A percentile compares a stretch with the other conserved stretches of the same genome.
Evolutionary conservation across 768 basidiomycete genomes (phyloP).

Genomic region (Tubosaeta sp.): DNA sequence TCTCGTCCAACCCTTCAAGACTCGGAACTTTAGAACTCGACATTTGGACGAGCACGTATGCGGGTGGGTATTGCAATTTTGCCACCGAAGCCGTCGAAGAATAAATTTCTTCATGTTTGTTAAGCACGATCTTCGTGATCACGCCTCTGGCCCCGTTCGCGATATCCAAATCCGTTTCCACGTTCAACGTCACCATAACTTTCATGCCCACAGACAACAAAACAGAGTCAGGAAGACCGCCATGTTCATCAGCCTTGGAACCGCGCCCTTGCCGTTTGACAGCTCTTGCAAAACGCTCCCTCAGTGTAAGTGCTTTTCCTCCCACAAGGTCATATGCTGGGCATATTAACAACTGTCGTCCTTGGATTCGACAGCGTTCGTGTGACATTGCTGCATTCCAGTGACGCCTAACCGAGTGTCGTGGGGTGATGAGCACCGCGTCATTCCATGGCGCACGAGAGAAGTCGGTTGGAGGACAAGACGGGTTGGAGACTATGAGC

Average conservation of each 20-base stretch:
- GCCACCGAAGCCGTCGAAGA: too few relatives aligned
- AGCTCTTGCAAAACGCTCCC: neutral
- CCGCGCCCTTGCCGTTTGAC: neutral
- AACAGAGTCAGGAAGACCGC: neutral
- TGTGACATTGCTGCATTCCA: constrained; percentile 31
- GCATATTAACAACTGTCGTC: neutral
- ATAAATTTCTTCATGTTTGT: neutral
- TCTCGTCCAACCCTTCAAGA: neutral
- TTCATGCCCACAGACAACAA: neutral
- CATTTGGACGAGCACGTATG: neutral
- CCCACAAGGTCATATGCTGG: neutral
- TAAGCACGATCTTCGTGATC: neutral
- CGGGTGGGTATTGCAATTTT: too few relatives aligned
- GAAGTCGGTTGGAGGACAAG: too few relatives aligned
- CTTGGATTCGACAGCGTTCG: neutral
- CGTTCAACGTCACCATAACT: neutral
- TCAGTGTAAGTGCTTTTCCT: neutral
- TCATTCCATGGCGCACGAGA: constrained; percentile 30
- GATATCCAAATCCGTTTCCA: neutral
- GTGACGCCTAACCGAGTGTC: constrained; percentile 30
- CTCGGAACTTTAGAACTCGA: neutral
- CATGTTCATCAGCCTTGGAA: neutral
- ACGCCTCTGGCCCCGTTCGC: neutral
- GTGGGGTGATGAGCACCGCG: constrained; percentile 32
- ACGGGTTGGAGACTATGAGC: constrained; percentile 23